Base-by-base conservation (phyloP, 148 eudicot genomes). In the Fallopia convolvulus region DNA sequence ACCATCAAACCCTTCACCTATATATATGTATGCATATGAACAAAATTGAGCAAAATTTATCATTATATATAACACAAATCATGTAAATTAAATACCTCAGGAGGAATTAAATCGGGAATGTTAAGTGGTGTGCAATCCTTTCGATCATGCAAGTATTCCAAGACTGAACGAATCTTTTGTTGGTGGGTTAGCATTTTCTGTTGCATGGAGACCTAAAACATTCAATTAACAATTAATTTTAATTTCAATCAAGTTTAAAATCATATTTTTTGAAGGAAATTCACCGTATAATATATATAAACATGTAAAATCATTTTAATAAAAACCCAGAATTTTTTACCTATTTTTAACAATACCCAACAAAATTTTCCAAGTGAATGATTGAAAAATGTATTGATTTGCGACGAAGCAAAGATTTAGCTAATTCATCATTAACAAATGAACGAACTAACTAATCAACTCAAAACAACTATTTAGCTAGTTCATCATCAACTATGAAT, bases 1-100 rank as follows among this genome's bases (percentile, higher is more conserved):
- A 81, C 78, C 40, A 92, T 58, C 11, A 92, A 81, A 81, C 89
- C 90, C 74, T 89, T 94, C 83, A 80, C 83, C 98, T 94, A 46
- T 18, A 39, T 18, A 39, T 8, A 18, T 20, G 5, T 4, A 73
- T 6, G 4, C 23, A 13, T 20, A 3, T 18, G 4, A 20, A 52
- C 3, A 4, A 52, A 17, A 4, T 15, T 39, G 12, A 39, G 4
- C 42, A 18, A 8, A 8, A 33, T 40, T 40, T 9, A 71, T 71
- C 18, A 40, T 15, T 6, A 3, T n/a, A n/a, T 6, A 18, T 42
- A 30, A n/a, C 15, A 50, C 66, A 8, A 53, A 32, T 10, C 30
- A 10, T 66, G 10, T 32, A 46, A 23, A 58, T 20, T 32, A 7
- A 15, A 14, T 83, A 92, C 98, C 88, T 87, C 86, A 17, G 89